These are phyloP conservation scores for Erodium trifolium DNA, from an alignment of 441 rosid genomes.

Conservation along the genomic window DNA sequence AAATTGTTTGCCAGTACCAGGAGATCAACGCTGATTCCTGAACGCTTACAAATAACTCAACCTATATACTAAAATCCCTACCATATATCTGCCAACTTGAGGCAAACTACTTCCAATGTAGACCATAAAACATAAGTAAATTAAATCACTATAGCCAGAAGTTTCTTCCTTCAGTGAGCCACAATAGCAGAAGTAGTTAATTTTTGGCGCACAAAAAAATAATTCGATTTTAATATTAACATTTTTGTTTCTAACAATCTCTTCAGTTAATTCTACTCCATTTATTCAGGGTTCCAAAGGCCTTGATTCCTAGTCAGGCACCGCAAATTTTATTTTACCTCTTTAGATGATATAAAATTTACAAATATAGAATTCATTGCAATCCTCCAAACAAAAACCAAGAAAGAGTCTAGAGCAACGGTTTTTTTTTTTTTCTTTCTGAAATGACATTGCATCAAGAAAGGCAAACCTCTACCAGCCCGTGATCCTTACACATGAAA, in stretches of 20 bases:
- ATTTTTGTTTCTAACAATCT: neutral
- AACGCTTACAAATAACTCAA: neutral
- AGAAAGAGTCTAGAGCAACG: neutral
- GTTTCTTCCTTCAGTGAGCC: too few species aligned
- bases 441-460: too few species aligned
- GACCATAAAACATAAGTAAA: too few species aligned
- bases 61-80: neutral
- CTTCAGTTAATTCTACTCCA: neutral
- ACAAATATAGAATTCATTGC: neutral
- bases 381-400: neutral
- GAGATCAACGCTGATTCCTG: neutral
- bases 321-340: neutral
- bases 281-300: neutral
- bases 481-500: neutral
- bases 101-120: neutral
- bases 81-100: neutral
- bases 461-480: too few species aligned
- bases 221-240: neutral
- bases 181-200: too few species aligned
- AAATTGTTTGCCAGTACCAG: neutral
- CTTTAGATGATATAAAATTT: neutral
- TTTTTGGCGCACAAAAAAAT: neutral
- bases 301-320: neutral
- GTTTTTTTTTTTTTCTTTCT: too few species aligned
- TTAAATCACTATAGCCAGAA: too few species aligned